Evolutionary conservation across 768 basidiomycete species (phyloP), one percentile per base, ranked within the genome.

Genomic region (Amanita brunnescens): DNA sequence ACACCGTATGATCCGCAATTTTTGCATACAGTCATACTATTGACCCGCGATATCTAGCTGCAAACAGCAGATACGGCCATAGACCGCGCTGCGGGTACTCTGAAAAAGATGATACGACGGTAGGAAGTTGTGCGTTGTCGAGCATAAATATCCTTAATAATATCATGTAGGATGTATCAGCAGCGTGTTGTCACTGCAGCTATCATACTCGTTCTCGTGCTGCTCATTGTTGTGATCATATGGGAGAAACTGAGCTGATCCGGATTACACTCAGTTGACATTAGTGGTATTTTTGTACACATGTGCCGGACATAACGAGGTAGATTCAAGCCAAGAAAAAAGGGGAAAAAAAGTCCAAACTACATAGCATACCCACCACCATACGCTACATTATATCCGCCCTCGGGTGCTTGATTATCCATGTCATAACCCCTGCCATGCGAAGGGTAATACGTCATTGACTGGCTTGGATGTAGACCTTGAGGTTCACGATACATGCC

Each of bases 51-150:
- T 33, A n/a, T 12, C 9, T 23, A 95, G 92, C 78, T 99, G 30
- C 78, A 81, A 58, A 78, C 84, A 38, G 93, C 95, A 30, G 94
- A 97, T 61, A 76, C 77, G 16, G 84, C 87, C 4, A 93, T 99
- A 60, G 91, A 94, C 66, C 79, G 88, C 34, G 95, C 96, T 24
- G 85, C 91, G 2, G 84, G 84, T 10, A 98, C 94, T 38, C 69
- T 99, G 46, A 95, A 87, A 73, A 86, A 87, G 68, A 98, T 98
- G 95, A 87, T 97, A 51, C 77, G 86, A 71, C 83, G 91, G 96
- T 96, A 66, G 58, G 84, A 71, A 43, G 12, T 42, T 47, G 41
- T 18, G 10, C 42, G 23, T 21, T 32, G 21, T 24, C 5, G 52
- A 6, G 12, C 12, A 12, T 9, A 16, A 40, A 35, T 9, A n/a